Evolutionary conservation across 192 early-diverging fungal genomes (phyloP).

Genomic region (Entophlyctis helioformis): DNA sequence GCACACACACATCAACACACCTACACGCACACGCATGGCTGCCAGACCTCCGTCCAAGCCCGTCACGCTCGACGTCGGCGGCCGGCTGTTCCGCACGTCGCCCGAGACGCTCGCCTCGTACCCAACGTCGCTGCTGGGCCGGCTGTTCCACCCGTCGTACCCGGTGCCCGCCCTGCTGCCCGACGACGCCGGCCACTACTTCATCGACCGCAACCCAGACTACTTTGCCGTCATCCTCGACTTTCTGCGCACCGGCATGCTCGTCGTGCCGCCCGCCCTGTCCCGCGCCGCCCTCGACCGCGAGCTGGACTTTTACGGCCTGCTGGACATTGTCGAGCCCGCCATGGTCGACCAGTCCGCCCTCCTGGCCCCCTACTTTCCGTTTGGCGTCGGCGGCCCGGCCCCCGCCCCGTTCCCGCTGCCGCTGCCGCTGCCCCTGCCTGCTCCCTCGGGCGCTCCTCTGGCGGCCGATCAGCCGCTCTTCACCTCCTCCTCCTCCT

Average conservation of each 20-base stretch:
- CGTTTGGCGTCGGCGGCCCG: too few species aligned
- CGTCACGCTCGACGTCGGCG: conserved; percentile 1
- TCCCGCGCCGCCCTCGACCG: background rate
- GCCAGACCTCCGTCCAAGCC: too few species aligned
- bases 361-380: too few species aligned
- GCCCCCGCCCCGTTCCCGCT: too few species aligned
- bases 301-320: background rate
- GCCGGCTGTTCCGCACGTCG: background rate
- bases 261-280: background rate
- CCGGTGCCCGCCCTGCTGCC: background rate
- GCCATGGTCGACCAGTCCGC: too few species aligned
- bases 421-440: too few species aligned
- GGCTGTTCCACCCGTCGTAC: background rate
- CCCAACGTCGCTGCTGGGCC: background rate
- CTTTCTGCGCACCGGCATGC: background rate
- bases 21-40: too few species aligned
- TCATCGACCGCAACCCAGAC: background rate
- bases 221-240: background rate
- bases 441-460: too few species aligned
- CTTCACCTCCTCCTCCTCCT: too few species aligned
- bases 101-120: background rate
- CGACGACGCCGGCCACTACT: background rate
- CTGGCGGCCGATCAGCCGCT: too few species aligned
- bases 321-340: too few species aligned
- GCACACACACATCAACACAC: too few species aligned